Evolutionary conservation across 331 rosid species (phyloP).

Genomic region (Malus hybrid): DNA sequence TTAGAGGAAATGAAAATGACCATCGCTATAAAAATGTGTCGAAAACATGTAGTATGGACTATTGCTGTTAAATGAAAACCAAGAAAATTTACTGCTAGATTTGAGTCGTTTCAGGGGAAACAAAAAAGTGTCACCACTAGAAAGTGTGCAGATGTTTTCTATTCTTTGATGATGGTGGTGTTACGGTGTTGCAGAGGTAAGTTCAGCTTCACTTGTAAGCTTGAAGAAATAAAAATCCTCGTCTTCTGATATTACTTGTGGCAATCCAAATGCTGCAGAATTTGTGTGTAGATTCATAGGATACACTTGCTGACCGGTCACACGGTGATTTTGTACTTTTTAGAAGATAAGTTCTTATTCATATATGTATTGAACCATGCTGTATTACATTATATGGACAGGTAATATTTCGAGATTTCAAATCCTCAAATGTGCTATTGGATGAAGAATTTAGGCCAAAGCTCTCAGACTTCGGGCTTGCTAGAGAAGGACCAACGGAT

Average conservation of each 20-base stretch:
- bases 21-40: too few species aligned
- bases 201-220: neutral
- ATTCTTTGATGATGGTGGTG: neutral
- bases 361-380: constrained; percentile 1
- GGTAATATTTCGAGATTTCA: constrained; percentile 90
- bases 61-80: neutral
- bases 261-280: neutral
- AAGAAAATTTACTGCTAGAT: neutral
- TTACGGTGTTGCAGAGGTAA: too few species aligned
- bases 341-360: neutral
- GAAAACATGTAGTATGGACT: neutral
- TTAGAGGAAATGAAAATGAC: too few species aligned
- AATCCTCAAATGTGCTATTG: constrained; percentile 80
- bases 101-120: neutral
- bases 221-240: neutral
- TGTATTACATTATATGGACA: constrained; percentile 14
- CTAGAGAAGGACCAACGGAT: constrained; percentile 91
- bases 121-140: neutral
- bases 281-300: neutral
- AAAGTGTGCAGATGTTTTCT: neutral
- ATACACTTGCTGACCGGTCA: neutral
- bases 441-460: constrained; percentile 63
- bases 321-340: neutral
- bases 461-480: constrained; percentile 94
- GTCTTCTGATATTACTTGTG: neutral